Percentiles rank a stretch among this genome's conserved stretches.
Evolutionary conservation across 2,329 filamentous ascomycete genomes (phyloP).

Genomic region (Hypocrella siamensis): DNA sequence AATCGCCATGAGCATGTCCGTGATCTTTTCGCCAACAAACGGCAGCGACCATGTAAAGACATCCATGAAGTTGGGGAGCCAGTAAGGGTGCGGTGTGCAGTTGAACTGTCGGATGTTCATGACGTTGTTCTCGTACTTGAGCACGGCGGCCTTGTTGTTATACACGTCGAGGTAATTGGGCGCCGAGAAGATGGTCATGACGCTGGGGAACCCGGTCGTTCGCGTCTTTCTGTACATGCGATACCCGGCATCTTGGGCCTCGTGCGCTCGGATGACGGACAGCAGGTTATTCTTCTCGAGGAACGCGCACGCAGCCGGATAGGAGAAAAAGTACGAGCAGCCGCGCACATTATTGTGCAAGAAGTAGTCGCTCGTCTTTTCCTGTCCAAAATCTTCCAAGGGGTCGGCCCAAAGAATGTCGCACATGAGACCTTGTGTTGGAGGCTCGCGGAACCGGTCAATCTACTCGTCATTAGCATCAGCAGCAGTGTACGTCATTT

Average conservation of each 20-base stretch:
- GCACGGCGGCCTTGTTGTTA: slow-evolving; percentile 97
- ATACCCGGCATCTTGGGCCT: slow-evolving; percentile 96
- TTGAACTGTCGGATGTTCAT: slow-evolving; percentile 99
- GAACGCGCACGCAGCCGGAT: slow-evolving; percentile 91
- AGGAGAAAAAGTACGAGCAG: slow-evolving; percentile 99
- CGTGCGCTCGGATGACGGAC: slow-evolving; percentile 92
- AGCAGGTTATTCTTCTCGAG: slow-evolving; percentile 97
- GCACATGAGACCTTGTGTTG: slow-evolving; percentile 96
- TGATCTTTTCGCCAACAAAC: slow-evolving; percentile 98
- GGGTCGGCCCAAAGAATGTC: slow-evolving; percentile 98
- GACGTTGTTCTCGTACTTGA: slow-evolving; percentile 99
- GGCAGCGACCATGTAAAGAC: slow-evolving; percentile 99
- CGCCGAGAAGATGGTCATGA: slow-evolving; percentile 99
- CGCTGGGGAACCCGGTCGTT: slow-evolving; percentile 94
- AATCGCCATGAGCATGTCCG: slow-evolving; percentile 98
- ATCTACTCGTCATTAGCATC: slow-evolving; percentile 41
- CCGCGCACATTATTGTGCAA: slow-evolving; percentile 96
- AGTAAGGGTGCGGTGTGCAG: slow-evolving; percentile 97
- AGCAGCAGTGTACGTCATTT: not conserved
- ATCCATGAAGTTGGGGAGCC: slow-evolving; percentile 99
- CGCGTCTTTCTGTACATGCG: slow-evolving; percentile 98
- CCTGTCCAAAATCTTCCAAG: slow-evolving; percentile 94
- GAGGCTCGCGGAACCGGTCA: slow-evolving; percentile 93
- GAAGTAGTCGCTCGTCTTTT: slow-evolving; percentile 96
- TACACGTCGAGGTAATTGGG: slow-evolving; percentile 98